Conservation (phyloP, 73 alveolate genomes). For the Blepharisma japonicum region DNA sequence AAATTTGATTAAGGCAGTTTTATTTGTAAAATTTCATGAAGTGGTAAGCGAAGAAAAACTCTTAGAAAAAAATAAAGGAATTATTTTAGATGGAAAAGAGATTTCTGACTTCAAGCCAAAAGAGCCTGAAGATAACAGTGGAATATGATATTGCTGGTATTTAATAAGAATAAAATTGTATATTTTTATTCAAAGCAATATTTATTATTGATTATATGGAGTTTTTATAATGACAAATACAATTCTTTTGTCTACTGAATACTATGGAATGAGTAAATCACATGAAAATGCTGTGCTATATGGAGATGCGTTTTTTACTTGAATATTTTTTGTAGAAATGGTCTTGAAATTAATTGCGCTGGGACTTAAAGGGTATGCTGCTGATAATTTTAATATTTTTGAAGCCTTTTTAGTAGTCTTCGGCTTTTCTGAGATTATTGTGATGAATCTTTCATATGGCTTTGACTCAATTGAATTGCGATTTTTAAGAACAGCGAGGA, state of each 20-base stretch:
- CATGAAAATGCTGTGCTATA: neutral
- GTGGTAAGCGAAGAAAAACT: constrained; percentile 8
- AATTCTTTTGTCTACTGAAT: constrained; percentile 27
- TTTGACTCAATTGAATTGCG: neutral
- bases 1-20: constrained; percentile 53
- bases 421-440: neutral
- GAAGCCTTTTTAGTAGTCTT: constrained; percentile 36
- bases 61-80: neutral
- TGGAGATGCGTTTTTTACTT: constrained; percentile 22
- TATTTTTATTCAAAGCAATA: neutral
- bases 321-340: constrained; percentile 33
- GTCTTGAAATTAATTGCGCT: constrained; percentile 36
- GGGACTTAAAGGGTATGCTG: constrained; percentile 23
- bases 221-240: constrained; percentile 35
- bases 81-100: no score
- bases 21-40: constrained; percentile 30
- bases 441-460: neutral
- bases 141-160: neutral
- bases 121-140: neutral
- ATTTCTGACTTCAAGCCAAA: neutral
- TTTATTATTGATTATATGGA: constrained; percentile 20
- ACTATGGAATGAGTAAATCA: constrained; percentile 30
- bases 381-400: constrained; percentile 35
- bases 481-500: constrained; percentile 52
- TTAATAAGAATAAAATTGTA: neutral